phyloP scores from a whole-genome alignment of 1,139 yeast genomes.

The Yamadazyma dushanensis region DNA sequence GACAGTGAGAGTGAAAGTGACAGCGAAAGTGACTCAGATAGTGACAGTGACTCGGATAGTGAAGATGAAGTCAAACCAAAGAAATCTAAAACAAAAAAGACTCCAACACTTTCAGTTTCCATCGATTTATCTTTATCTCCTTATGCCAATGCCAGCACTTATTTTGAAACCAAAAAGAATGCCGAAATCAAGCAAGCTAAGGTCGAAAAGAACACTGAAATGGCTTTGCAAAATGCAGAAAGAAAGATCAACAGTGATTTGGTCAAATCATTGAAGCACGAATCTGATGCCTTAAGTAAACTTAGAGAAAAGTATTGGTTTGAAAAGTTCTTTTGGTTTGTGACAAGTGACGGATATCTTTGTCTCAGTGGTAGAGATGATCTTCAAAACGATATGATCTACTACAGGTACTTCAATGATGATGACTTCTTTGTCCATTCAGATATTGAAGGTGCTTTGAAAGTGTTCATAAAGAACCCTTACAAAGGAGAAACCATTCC shows the following conservation, averaged over 20 bases:
- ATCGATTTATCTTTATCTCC: constrained; percentile 75
- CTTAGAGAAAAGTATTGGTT: constrained; percentile 82
- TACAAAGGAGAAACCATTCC: constrained; percentile 61
- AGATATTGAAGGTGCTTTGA: constrained; percentile 72
- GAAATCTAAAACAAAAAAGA: constrained; percentile 12
- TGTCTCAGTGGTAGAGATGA: constrained; percentile 86
- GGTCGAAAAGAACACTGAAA: constrained; percentile 74
- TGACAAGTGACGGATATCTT: constrained; percentile 83
- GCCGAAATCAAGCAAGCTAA: constrained; percentile 80
- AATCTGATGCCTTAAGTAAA: constrained; percentile 61
- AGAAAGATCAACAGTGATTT: constrained; percentile 74
- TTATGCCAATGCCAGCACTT: constrained; percentile 86
- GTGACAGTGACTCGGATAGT: constrained; percentile 28
- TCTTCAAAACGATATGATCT: constrained; percentile 80
- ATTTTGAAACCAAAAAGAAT: constrained; percentile 74
- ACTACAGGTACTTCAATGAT: constrained; percentile 72
- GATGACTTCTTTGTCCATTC: constrained; percentile 74
- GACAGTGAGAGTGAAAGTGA: constrained; percentile 27
- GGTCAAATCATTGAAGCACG: constrained; percentile 63
- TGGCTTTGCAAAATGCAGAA: constrained; percentile 85
- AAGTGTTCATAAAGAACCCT: constrained; percentile 81
- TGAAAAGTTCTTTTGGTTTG: constrained; percentile 92
- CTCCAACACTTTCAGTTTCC: constrained; percentile 44
- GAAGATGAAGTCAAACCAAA: constrained; percentile 28
- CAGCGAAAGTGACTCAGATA: constrained; percentile 29